Conservation (phyloP, 2,329 filamentous ascomycete genomes). For the Calonectria ilicicola region DNA sequence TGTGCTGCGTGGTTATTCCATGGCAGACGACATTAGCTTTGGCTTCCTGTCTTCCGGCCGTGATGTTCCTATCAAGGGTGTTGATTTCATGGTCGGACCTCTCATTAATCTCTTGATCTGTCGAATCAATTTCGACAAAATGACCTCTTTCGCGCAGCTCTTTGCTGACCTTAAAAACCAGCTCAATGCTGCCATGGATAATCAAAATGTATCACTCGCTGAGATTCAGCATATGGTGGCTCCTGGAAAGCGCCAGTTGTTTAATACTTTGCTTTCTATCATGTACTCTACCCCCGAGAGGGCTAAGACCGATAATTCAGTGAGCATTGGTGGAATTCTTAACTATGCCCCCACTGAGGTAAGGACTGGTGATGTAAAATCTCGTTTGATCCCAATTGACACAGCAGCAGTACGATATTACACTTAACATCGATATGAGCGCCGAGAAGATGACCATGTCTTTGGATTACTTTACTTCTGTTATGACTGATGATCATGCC, state of each 20-base stretch:
- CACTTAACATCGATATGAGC: slow-evolving; percentile 14
- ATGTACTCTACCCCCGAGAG: slow-evolving; percentile 12
- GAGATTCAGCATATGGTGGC: slow-evolving; percentile 18
- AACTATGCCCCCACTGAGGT: slow-evolving; percentile 18
- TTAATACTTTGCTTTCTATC: slow-evolving; percentile 17
- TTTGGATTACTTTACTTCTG: slow-evolving; percentile 11
- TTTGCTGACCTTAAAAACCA: slow-evolving; percentile 17
- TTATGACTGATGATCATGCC: slow-evolving; percentile 10
- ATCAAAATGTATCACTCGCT: slow-evolving; percentile 11
- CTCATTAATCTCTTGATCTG: slow-evolving; percentile 36
- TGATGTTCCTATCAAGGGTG: slow-evolving; percentile 30
- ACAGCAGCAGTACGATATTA: slow-evolving; percentile 2
- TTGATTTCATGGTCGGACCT: slow-evolving; percentile 39
- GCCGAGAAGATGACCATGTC: slow-evolving; percentile 10
- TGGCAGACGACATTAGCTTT: slow-evolving; percentile 14
- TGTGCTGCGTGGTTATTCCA: slow-evolving; percentile 8
- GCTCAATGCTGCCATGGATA: slow-evolving; percentile 12
- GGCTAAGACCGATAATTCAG: not conserved
- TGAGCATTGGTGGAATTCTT: slow-evolving; percentile 8
- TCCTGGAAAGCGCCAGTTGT: slow-evolving; percentile 16
- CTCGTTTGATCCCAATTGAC: not conserved
- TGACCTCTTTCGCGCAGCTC: slow-evolving; percentile 46
- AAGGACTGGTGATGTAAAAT: not conserved
- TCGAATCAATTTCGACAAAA: slow-evolving; percentile 7
- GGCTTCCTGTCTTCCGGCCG: slow-evolving; percentile 10